Conservation (phyloP, 768 basidiomycete genomes). For the Nevesoporus exiguus region DNA sequence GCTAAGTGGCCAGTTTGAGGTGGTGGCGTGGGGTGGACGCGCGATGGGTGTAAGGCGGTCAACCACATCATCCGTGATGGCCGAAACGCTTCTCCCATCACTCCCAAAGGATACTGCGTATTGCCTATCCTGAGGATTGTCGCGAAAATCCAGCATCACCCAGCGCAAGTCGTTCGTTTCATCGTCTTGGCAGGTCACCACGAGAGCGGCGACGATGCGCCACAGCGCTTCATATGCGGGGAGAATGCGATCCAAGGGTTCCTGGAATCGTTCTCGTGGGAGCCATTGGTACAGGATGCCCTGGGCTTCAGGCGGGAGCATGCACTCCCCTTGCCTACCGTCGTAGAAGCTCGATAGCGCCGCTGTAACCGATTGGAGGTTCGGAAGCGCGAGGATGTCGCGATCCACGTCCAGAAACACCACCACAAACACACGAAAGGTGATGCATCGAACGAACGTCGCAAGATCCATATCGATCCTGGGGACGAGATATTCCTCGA, state of each 20-base stretch:
- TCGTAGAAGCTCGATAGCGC: slow-evolving; percentile 45
- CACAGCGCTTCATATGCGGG: slow-evolving; percentile 63
- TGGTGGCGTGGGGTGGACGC: slow-evolving; percentile 5
- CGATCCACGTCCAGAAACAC: slow-evolving; percentile 39
- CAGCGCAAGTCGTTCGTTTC: slow-evolving; percentile 13
- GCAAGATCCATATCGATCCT: slow-evolving; percentile 31
- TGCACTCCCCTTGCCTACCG: slow-evolving; percentile 21
- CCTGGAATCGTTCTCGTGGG: slow-evolving; percentile 20
- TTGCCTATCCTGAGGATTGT: slow-evolving; percentile 29
- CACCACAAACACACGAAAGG: slow-evolving; percentile 41
- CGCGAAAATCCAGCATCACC: slow-evolving; percentile 38
- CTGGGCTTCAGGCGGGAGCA: slow-evolving; percentile 35
- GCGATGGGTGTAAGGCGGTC: slow-evolving; percentile 17
- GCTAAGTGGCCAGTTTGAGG: slow-evolving; percentile 9
- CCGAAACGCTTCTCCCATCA: slow-evolving; percentile 16
- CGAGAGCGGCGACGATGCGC: slow-evolving; percentile 53
- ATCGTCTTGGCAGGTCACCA: slow-evolving; percentile 31
- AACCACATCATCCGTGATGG: slow-evolving; percentile 19
- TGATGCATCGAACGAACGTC: slow-evolving; percentile 41
- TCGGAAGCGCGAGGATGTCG: slow-evolving; percentile 16
- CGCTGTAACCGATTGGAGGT: slow-evolving; percentile 36
- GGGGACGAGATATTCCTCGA: slow-evolving; percentile 11
- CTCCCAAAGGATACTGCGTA: slow-evolving; percentile 11
- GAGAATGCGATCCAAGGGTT: slow-evolving; percentile 49
- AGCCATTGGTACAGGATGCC: slow-evolving; percentile 40